Evolutionary conservation across 1,284 basidiomycete species (phyloP), one percentile per base, ranked within the genome.

Genomic region (Rhodotorula mucilaginosa): DNA sequence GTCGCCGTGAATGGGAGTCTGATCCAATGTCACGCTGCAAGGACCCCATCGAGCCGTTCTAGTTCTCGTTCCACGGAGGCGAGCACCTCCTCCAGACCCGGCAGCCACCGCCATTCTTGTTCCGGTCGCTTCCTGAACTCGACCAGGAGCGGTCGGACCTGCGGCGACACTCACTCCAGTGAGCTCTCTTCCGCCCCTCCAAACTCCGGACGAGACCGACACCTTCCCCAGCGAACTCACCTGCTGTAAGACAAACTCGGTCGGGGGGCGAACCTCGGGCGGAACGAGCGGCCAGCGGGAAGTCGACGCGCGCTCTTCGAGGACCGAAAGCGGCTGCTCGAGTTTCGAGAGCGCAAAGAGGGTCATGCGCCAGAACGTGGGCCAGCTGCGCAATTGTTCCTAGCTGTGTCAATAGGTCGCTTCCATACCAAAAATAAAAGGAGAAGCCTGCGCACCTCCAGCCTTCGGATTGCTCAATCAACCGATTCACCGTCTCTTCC

Each of bases 391-490:
- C 5, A 5, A 16, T 8, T 4, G 4, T 16, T 29, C 5, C 5
- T 12, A 52, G 21, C 13, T 19, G 2, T 1, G 18, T 49, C 6
- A 49, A 34, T 19, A 0, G 12, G 10, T 6, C 6, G 31, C n/a
- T 4, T 0, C 10, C 16, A 59, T 21, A 34, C 7, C n/a, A 19
- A 21, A 18, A 15, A 5, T 5, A 3, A n/a, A 18, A n/a, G 21
- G 21, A 39, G 5, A 3, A 34, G 21, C 18, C 15, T 39, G 62
- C 77, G 64, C 62, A 83, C 58, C 80, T 80, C 84, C 84, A 85
- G 0, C 84, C 84, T 0, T 83, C 81, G 71, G 84, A 83, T 72
- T 80, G 77, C 64, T 80, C 80, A 29, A 84, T 74, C 12, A 85
- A 64, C 13, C 78, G 80, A 64, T 84, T 83, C 2, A 84, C 83